phyloP scores from a whole-genome alignment of 2,329 filamentous ascomycete species.

The Fusarium buxicola region DNA sequence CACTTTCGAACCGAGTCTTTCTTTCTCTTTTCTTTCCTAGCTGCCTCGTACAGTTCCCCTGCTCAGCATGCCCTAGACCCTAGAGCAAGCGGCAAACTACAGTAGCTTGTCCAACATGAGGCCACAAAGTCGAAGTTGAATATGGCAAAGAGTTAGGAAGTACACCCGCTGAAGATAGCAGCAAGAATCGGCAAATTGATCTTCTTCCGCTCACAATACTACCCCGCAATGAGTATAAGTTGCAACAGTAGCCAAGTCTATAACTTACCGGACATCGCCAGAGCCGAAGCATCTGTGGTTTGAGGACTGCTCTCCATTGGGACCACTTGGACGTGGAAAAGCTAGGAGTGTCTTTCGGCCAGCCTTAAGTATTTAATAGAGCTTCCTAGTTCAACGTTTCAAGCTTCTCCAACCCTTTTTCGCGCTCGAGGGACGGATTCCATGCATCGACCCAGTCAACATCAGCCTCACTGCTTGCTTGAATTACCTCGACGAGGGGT shows the following conservation, averaged over 20 bases:
- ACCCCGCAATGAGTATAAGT: not conserved
- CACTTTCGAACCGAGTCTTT: no score
- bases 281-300: constrained; percentile 41
- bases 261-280: constrained; percentile 40
- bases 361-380: not conserved
- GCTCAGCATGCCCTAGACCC: no score
- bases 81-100: no score
- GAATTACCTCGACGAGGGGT: constrained; percentile 58
- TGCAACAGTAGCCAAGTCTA: no score
- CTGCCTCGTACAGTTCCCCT: no score
- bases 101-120: no score
- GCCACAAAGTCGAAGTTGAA: constrained; percentile 67
- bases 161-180: constrained; percentile 61
- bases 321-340: constrained; percentile 54
- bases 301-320: constrained; percentile 52
- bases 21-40: no score
- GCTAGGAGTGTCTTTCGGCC: constrained; percentile 52
- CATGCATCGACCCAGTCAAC: constrained; percentile 64
- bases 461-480: constrained; percentile 59
- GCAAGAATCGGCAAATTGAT: constrained; percentile 56
- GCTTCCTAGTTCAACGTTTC: constrained; percentile 69
- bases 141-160: constrained; percentile 63
- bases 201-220: constrained; percentile 47
- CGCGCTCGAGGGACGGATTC: constrained; percentile 68
- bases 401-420: constrained; percentile 56